A percentile compares a stretch with the other conserved stretches of the same genome.
These are phyloP conservation scores for Candida tunisiensis DNA, from an alignment of 1,139 yeast species.

Conservation along the genomic window DNA sequence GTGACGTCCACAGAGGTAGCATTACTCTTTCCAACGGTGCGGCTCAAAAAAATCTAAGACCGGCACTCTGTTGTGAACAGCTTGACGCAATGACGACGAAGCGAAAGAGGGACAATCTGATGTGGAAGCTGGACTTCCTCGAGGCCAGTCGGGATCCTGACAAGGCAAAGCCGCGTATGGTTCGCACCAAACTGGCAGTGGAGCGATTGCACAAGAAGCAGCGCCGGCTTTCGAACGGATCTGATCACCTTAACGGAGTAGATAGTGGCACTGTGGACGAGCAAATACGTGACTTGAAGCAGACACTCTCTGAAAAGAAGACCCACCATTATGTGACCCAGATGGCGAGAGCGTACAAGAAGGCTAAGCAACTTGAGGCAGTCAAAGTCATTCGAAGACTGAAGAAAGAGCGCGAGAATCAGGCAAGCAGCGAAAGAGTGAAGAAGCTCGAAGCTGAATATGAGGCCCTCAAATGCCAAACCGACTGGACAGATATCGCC, in stretches of 20 bases:
- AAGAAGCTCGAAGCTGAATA: conserved; percentile 12
- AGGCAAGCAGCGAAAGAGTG: conserved; percentile 6
- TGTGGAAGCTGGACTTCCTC: conserved; percentile 21
- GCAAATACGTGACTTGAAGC: conserved; percentile 11
- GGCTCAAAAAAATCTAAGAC: too few species aligned
- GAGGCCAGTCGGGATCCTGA: conserved; percentile 16
- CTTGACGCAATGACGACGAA: background rate
- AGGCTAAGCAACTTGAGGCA: conserved; percentile 14
- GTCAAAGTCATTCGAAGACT: conserved; percentile 18
- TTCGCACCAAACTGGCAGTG: conserved; percentile 14
- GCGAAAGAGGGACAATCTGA: conserved; percentile 15
- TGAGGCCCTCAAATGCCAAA: conserved; percentile 6
- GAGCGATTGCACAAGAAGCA: conserved; percentile 4
- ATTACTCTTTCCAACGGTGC: too few species aligned
- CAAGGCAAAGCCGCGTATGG: conserved; percentile 12
- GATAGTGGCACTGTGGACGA: too few species aligned
- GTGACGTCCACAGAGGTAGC: too few species aligned
- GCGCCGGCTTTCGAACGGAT: too few species aligned
- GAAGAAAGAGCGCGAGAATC: conserved; percentile 6
- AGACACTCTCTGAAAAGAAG: conserved; percentile 16
- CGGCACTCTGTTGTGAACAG: background rate
- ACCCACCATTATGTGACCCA: conserved; percentile 13
- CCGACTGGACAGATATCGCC: conserved; percentile 3
- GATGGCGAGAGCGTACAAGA: conserved; percentile 16
- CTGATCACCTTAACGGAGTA: too few species aligned